Percentiles rank a stretch among this genome's conserved stretches.
Evolutionary conservation across 257 asterid genomes (phyloP).

Genomic region (Przewalskia tangutica): DNA sequence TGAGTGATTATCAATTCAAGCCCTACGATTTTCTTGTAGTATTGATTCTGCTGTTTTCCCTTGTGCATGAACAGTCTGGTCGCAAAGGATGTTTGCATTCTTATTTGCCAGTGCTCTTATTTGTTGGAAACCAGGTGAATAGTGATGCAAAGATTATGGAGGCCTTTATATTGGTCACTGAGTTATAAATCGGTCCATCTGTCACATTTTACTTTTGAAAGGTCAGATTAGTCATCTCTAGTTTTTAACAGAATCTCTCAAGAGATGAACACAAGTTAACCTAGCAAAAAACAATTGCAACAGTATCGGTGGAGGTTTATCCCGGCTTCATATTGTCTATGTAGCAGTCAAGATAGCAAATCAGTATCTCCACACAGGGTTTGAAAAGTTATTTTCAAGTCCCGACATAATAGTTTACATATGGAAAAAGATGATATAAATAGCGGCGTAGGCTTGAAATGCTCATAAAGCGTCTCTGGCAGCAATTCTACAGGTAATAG

Average conservation of each 20-base stretch:
- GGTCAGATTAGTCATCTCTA: not conserved
- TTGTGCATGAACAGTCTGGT: too few relatives aligned
- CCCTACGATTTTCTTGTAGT: not conserved
- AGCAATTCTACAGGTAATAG: constrained; percentile 74
- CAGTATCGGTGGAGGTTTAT: not conserved
- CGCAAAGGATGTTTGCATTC: not conserved
- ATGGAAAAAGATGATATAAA: not conserved
- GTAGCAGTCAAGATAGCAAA: not conserved
- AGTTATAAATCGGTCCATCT: not conserved
- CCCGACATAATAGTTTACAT: not conserved
- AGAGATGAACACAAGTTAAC: not conserved
- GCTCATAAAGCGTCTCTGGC: constrained; percentile 72
- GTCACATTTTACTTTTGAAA: not conserved
- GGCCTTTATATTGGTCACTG: not conserved
- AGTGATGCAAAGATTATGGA: not conserved
- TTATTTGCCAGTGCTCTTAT: not conserved
- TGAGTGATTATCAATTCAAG: not conserved
- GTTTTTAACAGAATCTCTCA: not conserved
- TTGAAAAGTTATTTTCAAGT: not conserved
- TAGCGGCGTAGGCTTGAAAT: not conserved
- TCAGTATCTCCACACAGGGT: not conserved
- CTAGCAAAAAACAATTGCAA: not conserved
- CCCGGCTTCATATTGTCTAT: not conserved
- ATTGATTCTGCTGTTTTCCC: not conserved
- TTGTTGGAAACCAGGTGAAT: not conserved